Percentiles rank a stretch among this genome's conserved stretches.
These are phyloP conservation scores for Pleoardoris graminearum DNA, from an alignment of 2,329 filamentous ascomycete genomes.

Conservation along the genomic window DNA sequence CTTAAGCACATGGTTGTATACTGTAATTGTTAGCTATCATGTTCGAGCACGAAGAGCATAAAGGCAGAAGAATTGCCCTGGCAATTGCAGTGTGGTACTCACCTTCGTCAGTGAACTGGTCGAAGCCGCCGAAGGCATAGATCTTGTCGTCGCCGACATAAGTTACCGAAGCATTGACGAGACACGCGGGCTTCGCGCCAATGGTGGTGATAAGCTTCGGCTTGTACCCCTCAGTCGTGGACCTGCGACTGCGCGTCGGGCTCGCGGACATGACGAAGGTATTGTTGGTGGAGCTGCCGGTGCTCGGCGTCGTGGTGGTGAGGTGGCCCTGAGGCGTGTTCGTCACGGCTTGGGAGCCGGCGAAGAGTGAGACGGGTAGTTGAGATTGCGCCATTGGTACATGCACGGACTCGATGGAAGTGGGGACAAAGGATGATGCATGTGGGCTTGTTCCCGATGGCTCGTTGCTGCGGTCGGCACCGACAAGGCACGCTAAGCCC, in stretches of 20 bases:
- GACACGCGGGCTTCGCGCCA: slow-evolving; percentile 76
- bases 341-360: slow-evolving; percentile 21
- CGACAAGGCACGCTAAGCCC: background rate
- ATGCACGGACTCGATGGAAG: slow-evolving; percentile 3
- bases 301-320: slow-evolving; percentile 52
- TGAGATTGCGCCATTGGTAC: slow-evolving; percentile 38
- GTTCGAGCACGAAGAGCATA: background rate
- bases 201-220: slow-evolving; percentile 72
- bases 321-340: slow-evolving; percentile 47
- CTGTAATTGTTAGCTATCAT: slow-evolving; percentile 41
- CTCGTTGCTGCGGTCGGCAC: background rate
- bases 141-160: slow-evolving; percentile 98
- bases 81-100: background rate
- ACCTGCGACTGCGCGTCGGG: slow-evolving; percentile 58
- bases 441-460: slow-evolving; percentile 2
- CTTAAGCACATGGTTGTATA: slow-evolving; percentile 95
- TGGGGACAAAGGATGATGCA: slow-evolving; percentile 4
- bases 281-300: slow-evolving; percentile 65
- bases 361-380: slow-evolving; percentile 25
- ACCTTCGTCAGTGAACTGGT: slow-evolving; percentile 97
- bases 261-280: slow-evolving; percentile 87
- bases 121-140: slow-evolving; percentile 97
- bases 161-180: slow-evolving; percentile 98
- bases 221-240: slow-evolving; percentile 73
- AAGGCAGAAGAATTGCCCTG: background rate